These are phyloP conservation scores for Myochromella boudieri DNA, from an alignment of 768 basidiomycete genomes.

Conservation along the genomic window DNA sequence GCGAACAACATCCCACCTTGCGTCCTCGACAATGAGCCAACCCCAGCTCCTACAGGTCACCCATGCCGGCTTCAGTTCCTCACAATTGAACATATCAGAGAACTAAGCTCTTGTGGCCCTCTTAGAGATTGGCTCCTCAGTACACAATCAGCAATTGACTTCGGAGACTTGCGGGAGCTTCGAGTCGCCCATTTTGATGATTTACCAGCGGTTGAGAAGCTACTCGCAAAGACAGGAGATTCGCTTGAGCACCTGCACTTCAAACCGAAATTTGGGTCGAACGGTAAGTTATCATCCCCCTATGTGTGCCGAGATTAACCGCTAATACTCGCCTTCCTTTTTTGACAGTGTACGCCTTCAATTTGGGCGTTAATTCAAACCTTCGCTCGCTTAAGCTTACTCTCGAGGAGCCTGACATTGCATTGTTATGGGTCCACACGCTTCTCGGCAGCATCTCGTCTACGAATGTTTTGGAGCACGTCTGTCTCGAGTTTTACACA, in stretches of 20 bases:
- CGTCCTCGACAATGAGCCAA: not conserved
- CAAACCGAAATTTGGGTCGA: conserved; percentile 43
- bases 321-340: conserved; percentile 1
- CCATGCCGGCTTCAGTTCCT: conserved; percentile 31
- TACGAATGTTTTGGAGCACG: conserved; percentile 25
- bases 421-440: conserved; percentile 36
- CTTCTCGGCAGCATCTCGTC: conserved; percentile 29
- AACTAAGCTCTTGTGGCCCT: conserved; percentile 31
- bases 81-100: conserved; percentile 42
- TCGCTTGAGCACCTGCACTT: conserved; percentile 43
- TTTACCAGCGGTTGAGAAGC: conserved; percentile 31
- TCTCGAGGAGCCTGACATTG: conserved; percentile 36
- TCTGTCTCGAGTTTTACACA: conserved; percentile 41
- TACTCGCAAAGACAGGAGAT: conserved; percentile 31
- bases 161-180: conserved; percentile 38
- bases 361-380: conserved; percentile 32
- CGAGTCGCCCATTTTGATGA: conserved; percentile 42
- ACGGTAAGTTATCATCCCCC: conserved; percentile 20
- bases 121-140: conserved; percentile 39
- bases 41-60: not conserved
- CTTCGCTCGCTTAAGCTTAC: conserved; percentile 41
- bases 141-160: conserved; percentile 29
- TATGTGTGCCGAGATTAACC: not conserved
- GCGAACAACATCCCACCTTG: conserved; percentile 8
- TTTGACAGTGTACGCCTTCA: conserved; percentile 32